Evolutionary conservation across 225 moss, liverwort and hornwort genomes (phyloP).

Genomic region (Antitrichia curtipendula): DNA sequence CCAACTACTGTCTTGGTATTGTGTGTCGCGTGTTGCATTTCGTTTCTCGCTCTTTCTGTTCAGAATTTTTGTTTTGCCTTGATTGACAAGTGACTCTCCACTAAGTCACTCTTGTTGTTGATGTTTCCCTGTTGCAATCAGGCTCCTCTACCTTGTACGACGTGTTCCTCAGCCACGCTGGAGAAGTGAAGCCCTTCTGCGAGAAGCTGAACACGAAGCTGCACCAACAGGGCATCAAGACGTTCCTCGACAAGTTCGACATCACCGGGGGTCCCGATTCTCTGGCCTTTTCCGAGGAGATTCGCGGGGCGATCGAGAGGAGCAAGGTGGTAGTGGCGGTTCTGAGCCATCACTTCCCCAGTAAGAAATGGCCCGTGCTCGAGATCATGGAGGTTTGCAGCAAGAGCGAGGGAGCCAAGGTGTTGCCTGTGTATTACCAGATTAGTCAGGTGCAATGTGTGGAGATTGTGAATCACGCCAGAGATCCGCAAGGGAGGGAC

Average conservation of each 20-base stretch:
- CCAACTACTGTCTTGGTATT: not conserved
- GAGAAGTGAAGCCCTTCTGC: not conserved
- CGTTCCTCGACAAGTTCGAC: not conserved
- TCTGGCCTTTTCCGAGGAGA: not conserved
- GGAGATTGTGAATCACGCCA: not conserved
- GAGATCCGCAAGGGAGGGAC: not conserved
- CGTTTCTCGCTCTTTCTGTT: not conserved
- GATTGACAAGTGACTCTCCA: not conserved
- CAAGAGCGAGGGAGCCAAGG: not conserved
- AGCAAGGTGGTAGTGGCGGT: not conserved
- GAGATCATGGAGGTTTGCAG: not conserved
- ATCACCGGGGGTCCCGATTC: not conserved
- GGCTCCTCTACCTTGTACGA: not conserved
- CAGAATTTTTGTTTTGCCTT: not conserved
- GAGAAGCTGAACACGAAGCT: not conserved
- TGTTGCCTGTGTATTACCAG: not conserved
- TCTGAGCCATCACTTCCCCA: not conserved
- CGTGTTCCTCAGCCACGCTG: not conserved
- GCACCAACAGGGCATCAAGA: not conserved
- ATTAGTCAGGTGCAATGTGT: not conserved
- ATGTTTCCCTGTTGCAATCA: not conserved
- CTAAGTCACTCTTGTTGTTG: not conserved
- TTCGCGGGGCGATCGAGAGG: not conserved
- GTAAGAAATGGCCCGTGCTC: not conserved
- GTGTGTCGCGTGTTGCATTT: not conserved